Percentiles rank a stretch among this genome's conserved stretches.
These are phyloP conservation scores for Bidens hawaiensis DNA, from an alignment of 140 eudicot species.

Conservation along the genomic window DNA sequence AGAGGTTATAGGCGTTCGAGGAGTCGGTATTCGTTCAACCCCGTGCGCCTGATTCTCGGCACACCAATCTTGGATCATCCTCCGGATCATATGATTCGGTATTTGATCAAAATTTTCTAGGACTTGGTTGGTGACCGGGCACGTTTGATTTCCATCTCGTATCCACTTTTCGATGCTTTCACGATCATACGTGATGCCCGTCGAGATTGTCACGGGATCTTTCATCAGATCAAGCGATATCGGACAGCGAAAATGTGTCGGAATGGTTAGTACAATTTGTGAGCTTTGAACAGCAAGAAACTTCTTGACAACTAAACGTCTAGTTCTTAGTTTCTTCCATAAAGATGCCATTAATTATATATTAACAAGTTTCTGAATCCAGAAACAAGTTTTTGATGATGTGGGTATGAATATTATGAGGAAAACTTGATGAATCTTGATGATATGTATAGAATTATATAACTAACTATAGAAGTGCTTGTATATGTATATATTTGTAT, in stretches of 20 bases:
- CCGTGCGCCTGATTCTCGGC: constrained; percentile 59
- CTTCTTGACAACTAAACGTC: constrained; percentile 30
- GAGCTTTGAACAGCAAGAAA: constrained; percentile 19
- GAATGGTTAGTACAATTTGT: constrained; percentile 48
- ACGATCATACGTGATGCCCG: constrained; percentile 84
- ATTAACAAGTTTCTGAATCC: neutral
- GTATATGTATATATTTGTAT: neutral
- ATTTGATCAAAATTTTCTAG: constrained; percentile 34
- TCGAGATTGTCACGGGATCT: constrained; percentile 80
- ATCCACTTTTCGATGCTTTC: constrained; percentile 85
- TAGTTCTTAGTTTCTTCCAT: constrained; percentile 50
- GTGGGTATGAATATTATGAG: constrained; percentile 20
- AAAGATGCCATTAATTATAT: constrained; percentile 49
- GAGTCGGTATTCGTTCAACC: constrained; percentile 82
- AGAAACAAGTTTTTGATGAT: constrained; percentile 10
- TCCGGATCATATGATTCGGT: constrained; percentile 67
- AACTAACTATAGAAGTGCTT: neutral
- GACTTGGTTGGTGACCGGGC: constrained; percentile 69
- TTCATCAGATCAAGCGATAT: constrained; percentile 80
- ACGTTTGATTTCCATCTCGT: constrained; percentile 57
- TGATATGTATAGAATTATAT: neutral
- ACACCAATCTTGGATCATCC: constrained; percentile 90
- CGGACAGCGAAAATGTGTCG: constrained; percentile 72
- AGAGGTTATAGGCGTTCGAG: constrained; percentile 57
- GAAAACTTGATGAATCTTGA: constrained; percentile 11